phyloP scores from a whole-genome alignment of 805 yeast species.

The Lachancea quebecensis region DNA sequence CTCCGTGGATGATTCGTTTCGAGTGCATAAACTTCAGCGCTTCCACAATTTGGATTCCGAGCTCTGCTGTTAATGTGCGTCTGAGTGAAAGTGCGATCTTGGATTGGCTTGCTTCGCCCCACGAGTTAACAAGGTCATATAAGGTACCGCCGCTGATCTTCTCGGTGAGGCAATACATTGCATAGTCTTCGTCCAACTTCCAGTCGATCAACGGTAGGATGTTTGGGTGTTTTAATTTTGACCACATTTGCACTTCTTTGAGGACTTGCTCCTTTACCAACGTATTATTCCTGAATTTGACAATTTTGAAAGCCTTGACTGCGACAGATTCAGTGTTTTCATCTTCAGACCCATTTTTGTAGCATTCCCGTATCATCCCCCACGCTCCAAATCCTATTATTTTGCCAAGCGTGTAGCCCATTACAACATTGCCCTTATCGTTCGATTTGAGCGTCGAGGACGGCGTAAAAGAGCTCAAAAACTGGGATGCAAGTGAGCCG shows the following conservation, averaged over 20 bases:
- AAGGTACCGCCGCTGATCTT: conserved; percentile 71
- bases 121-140: conserved; percentile 62
- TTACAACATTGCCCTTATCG: conserved; percentile 61
- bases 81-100: conserved; percentile 32
- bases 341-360: conserved; percentile 13
- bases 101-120: conserved; percentile 45
- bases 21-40: conserved; percentile 61
- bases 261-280: conserved; percentile 52
- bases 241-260: conserved; percentile 75
- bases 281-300: conserved; percentile 44
- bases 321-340: conserved; percentile 25
- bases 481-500: conserved; percentile 31
- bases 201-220: conserved; percentile 58
- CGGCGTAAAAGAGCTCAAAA: conserved; percentile 30
- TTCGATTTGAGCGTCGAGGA: conserved; percentile 32
- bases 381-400: conserved; percentile 86
- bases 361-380: conserved; percentile 76
- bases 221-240: conserved; percentile 52
- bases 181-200: conserved; percentile 47
- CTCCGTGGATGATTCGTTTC: conserved; percentile 65
- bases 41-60: conserved; percentile 46
- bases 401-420: conserved; percentile 60
- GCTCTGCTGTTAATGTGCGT: conserved; percentile 30
- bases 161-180: conserved; percentile 68
- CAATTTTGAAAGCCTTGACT: conserved; percentile 57